phyloP scores from a whole-genome alignment of 106 monocot species.

The Hemerocallis citrina region DNA sequence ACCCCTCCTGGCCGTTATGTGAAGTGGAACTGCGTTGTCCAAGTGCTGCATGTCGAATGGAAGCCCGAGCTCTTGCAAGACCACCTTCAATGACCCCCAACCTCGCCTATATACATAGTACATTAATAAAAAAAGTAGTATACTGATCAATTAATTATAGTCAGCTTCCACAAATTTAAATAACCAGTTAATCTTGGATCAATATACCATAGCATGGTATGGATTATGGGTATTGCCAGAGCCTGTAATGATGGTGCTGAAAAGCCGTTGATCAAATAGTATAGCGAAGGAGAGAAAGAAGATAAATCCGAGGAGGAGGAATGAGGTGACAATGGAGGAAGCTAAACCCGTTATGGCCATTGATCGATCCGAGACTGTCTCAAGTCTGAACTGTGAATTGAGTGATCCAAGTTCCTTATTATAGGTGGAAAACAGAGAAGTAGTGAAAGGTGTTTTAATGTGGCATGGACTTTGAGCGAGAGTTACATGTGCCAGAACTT shows the following conservation, averaged over 20 bases:
- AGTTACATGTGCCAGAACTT: too few species aligned
- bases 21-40: constrained; percentile 3
- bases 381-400: too few species aligned
- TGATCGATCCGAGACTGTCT: too few species aligned
- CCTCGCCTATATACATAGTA: not conserved
- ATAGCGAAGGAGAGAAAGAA: constrained; percentile 7
- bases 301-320: constrained; percentile 2
- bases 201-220: not conserved
- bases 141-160: not conserved
- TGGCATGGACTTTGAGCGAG: too few species aligned
- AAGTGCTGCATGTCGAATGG: constrained; percentile 18
- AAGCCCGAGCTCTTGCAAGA: constrained; percentile 22
- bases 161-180: too few species aligned
- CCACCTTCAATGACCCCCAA: constrained; percentile 10
- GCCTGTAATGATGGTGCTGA: not conserved
- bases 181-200: not conserved
- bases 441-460: too few species aligned
- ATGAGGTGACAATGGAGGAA: not conserved
- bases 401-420: too few species aligned
- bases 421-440: too few species aligned
- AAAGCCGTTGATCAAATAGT: not conserved
- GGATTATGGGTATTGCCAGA: not conserved
- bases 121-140: not conserved
- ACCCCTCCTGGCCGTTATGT: constrained; percentile 1
- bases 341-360: not conserved